Conservation (phyloP, 768 basidiomycete genomes). For the Asterophora parasitica region DNA sequence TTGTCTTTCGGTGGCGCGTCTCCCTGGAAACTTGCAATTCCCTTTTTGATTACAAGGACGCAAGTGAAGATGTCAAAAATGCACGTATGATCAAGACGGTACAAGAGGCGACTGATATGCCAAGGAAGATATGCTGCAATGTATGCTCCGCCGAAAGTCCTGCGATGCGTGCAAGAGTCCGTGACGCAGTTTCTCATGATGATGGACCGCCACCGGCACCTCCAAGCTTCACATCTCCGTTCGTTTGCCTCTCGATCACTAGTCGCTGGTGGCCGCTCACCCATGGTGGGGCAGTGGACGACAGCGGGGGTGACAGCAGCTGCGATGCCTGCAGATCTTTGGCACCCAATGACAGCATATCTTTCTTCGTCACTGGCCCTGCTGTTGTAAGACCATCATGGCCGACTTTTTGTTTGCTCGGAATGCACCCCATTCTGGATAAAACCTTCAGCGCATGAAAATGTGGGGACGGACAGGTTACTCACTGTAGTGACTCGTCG, state of each 20-base stretch:
- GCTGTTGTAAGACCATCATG: not conserved
- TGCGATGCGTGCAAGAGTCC: no score
- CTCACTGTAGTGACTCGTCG: not conserved
- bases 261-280: no score
- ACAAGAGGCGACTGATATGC: not conserved
- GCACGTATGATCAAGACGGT: not conserved
- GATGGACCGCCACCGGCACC: no score
- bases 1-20: no score
- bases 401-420: constrained; percentile 30
- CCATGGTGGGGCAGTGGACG: not conserved
- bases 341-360: constrained; percentile 6
- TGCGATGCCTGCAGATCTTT: constrained; percentile 6
- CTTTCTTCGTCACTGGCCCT: constrained; percentile 4
- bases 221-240: no score
- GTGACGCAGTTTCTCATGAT: no score
- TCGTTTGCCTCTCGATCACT: no score
- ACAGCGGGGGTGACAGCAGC: constrained; percentile 5
- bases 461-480: not conserved
- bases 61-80: not conserved
- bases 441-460: no score
- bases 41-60: constrained; percentile 6
- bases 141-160: no score
- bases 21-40: constrained; percentile 17
- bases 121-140: no score
- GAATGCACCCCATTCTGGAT: no score